phyloP scores from a whole-genome alignment of 1,284 basidiomycete genomes.

The Phylloboletellus chloephorus region DNA sequence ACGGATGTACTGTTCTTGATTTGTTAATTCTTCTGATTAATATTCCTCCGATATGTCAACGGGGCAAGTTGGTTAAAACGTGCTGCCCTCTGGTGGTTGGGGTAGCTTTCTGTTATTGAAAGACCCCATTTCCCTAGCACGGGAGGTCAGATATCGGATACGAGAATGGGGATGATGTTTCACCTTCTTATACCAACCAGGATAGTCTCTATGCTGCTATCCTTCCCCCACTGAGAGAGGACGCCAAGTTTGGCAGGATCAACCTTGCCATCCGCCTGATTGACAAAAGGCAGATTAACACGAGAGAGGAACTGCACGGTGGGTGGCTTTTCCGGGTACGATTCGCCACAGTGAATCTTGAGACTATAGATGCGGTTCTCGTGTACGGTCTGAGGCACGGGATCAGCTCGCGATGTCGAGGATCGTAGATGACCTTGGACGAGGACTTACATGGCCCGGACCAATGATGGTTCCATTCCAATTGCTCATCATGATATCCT shows the following conservation, averaged over 20 bases:
- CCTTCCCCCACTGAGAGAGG: constrained; percentile 69
- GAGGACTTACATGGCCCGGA: constrained; percentile 78
- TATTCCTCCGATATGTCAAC: constrained; percentile 6
- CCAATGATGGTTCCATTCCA: constrained; percentile 99
- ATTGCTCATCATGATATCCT: constrained; percentile 94
- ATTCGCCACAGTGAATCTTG: constrained; percentile 80
- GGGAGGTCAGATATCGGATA: constrained; percentile 3
- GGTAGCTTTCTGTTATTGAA: constrained; percentile 90
- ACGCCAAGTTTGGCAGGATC: constrained; percentile 66
- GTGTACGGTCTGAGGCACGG: constrained; percentile 71
- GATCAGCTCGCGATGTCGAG: constrained; percentile 24
- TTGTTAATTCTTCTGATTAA: constrained; percentile 15
- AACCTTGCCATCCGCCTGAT: constrained; percentile 70
- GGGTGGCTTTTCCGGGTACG: constrained; percentile 81
- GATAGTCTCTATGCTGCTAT: constrained; percentile 78
- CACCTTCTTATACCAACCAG: constrained; percentile 89
- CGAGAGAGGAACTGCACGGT: constrained; percentile 81
- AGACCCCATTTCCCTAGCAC: constrained; percentile 85
- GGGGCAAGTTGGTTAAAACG: constrained; percentile 40
- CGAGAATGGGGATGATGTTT: not conserved
- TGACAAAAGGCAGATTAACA: constrained; percentile 96
- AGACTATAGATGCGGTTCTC: constrained; percentile 98
- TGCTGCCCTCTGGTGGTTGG: constrained; percentile 87
- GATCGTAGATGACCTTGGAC: constrained; percentile 5
- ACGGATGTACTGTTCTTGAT: constrained; percentile 8